Evolutionary conservation across 2,329 filamentous ascomycete genomes (phyloP).

Genomic region (Peltaster fructicola): DNA sequence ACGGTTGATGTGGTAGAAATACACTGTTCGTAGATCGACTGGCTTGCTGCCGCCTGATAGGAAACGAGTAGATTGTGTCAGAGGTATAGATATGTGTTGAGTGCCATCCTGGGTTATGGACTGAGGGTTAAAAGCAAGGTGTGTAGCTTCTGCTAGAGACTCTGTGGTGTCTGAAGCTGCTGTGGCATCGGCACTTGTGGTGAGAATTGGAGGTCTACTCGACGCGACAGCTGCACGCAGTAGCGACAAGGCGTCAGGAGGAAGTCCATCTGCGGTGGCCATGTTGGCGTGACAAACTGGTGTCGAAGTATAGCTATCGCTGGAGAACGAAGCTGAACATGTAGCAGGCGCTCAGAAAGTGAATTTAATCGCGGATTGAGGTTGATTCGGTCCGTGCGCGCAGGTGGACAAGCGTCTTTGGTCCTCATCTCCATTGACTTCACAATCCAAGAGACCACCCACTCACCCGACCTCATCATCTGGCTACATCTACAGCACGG

Average conservation of each 20-base stretch:
- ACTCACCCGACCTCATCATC: too few relatives aligned
- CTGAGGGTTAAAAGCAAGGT: constrained; percentile 29
- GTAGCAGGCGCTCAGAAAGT: background rate
- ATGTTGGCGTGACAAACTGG: too few relatives aligned
- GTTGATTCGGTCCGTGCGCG: too few relatives aligned
- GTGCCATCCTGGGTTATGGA: constrained; percentile 10
- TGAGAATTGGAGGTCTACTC: constrained; percentile 52
- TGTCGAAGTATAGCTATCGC: too few relatives aligned
- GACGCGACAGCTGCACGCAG: constrained; percentile 68
- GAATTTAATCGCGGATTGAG: background rate
- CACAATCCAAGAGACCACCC: too few relatives aligned
- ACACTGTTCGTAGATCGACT: constrained; percentile 72
- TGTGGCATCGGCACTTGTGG: constrained; percentile 48
- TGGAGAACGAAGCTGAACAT: too few relatives aligned
- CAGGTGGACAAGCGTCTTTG: too few relatives aligned
- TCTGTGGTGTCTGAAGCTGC: constrained; percentile 41
- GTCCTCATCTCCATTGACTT: too few relatives aligned
- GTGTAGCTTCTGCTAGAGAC: constrained; percentile 56
- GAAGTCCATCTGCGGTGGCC: constrained; percentile 35
- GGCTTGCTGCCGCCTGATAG: constrained; percentile 38
- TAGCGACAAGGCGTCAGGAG: constrained; percentile 53
- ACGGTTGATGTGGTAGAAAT: constrained; percentile 89
- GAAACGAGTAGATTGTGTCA: constrained; percentile 59
- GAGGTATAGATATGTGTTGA: constrained; percentile 38
- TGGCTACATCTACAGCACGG: too few relatives aligned